Conservation (phyloP, 2,329 filamentous ascomycete genomes). For the Pyricularia sp. region DNA sequence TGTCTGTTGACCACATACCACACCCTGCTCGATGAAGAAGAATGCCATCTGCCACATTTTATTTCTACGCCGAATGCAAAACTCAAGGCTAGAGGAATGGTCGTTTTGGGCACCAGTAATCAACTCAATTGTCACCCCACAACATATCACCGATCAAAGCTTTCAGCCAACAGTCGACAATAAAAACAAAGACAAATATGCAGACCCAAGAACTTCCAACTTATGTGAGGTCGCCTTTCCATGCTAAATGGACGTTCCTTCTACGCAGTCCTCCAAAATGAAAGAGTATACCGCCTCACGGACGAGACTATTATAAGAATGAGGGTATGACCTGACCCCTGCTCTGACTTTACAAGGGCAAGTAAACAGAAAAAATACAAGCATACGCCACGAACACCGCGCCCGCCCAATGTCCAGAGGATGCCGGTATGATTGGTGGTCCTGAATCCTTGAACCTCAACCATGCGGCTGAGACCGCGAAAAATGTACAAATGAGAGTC, state of each 20-base stretch:
- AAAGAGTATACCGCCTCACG: background rate
- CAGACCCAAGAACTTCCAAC: background rate
- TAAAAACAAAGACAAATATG: background rate
- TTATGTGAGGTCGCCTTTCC: background rate
- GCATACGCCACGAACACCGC: constrained; percentile 34
- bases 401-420: constrained; percentile 27
- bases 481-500: background rate
- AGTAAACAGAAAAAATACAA: background rate
- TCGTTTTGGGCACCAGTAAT: background rate
- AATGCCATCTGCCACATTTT: background rate
- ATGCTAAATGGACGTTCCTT: background rate
- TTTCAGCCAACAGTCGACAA: background rate
- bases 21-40: background rate
- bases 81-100: background rate
- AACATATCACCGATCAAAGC: background rate
- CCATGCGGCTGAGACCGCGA: constrained; percentile 8
- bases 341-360: background rate
- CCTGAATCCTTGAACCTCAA: constrained; percentile 15
- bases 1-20: background rate
- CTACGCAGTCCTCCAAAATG: background rate
- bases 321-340: background rate
- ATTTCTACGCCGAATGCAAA: background rate
- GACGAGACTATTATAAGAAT: constrained; percentile 1
- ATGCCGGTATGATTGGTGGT: constrained; percentile 20
- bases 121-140: background rate